Percentiles rank a stretch among this genome's conserved stretches.
Evolutionary conservation across 1,284 basidiomycete genomes (phyloP).

Genomic region (Microbotryomycetes sp.): DNA sequence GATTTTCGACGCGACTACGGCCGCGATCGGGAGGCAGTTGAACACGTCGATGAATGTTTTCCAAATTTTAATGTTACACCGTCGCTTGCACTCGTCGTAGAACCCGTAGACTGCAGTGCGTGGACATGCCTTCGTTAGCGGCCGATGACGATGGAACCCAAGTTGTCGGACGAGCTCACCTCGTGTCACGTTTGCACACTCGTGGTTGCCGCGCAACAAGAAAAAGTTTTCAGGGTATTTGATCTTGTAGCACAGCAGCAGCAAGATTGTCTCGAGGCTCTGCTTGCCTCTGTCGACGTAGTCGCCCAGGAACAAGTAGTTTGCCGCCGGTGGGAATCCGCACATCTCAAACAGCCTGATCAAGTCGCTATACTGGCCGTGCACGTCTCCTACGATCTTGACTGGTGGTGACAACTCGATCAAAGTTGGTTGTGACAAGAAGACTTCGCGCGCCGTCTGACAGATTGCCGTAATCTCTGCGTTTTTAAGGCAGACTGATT

Average conservation of each 20-base stretch:
- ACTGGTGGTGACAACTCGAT: slow-evolving; percentile 97
- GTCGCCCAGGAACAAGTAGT: slow-evolving; percentile 74
- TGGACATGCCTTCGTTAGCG: slow-evolving; percentile 21
- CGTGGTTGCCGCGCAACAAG: slow-evolving; percentile 94
- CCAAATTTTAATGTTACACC: slow-evolving; percentile 99
- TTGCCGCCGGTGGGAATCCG: slow-evolving; percentile 92
- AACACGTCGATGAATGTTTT: slow-evolving; percentile 99
- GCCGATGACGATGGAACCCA: not conserved
- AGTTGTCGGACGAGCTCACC: slow-evolving; percentile 51
- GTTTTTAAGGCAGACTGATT: slow-evolving; percentile 93
- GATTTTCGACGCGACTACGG: slow-evolving; percentile 98
- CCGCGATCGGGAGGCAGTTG: slow-evolving; percentile 97
- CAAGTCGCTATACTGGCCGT: slow-evolving; percentile 91
- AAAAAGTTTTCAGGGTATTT: slow-evolving; percentile 99
- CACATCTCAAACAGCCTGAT: slow-evolving; percentile 99
- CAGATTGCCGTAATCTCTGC: slow-evolving; percentile 93
- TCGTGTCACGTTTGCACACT: slow-evolving; percentile 98
- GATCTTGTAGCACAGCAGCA: slow-evolving; percentile 97
- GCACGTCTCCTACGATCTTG: slow-evolving; percentile 98
- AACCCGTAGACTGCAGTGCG: slow-evolving; percentile 80
- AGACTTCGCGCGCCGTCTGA: slow-evolving; percentile 92
- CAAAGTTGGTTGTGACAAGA: slow-evolving; percentile 92
- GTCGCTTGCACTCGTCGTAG: slow-evolving; percentile 99
- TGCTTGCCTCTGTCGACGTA: slow-evolving; percentile 94
- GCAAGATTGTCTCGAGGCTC: slow-evolving; percentile 92